phyloP scores from a whole-genome alignment of 2,329 filamentous ascomycete genomes.

The Colletotrichum sp. region DNA sequence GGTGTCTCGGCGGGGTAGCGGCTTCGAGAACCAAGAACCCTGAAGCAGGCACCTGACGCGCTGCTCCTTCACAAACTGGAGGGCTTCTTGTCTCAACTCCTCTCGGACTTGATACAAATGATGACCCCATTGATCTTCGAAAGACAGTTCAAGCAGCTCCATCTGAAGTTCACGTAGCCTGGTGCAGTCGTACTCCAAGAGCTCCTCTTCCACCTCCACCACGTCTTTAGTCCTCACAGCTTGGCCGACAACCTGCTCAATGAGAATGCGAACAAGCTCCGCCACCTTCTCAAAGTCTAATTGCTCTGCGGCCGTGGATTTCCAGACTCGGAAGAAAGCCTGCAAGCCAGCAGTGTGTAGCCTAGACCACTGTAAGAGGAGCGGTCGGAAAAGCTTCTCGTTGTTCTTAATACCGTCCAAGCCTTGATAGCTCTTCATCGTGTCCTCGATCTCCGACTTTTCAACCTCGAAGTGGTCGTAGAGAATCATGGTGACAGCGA shows the following conservation, averaged over 20 bases:
- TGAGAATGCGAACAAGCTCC: conserved; percentile 85
- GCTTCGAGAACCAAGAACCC: conserved; percentile 82
- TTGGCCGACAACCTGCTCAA: conserved; percentile 87
- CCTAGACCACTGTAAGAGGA: conserved; percentile 91
- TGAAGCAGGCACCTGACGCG: conserved; percentile 86
- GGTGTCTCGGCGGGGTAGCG: conserved; percentile 42
- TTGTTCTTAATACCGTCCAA: conserved; percentile 78
- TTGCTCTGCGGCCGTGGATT: conserved; percentile 80
- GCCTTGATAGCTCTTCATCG: conserved; percentile 72
- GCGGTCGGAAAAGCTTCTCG: conserved; percentile 83
- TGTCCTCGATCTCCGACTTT: conserved; percentile 78
- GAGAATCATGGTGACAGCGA: conserved; percentile 84
- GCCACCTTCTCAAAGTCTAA: conserved; percentile 93
- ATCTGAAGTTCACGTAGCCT: conserved; percentile 87
- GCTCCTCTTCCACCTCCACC: conserved; percentile 85
- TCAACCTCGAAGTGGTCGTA: conserved; percentile 98
- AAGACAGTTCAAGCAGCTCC: conserved; percentile 87
- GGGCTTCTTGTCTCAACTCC: conserved; percentile 85
- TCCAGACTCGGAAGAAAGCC: conserved; percentile 92
- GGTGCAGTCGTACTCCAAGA: conserved; percentile 80
- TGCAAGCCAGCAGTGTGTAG: conserved; percentile 85
- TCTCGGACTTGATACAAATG: conserved; percentile 91
- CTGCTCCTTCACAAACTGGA: conserved; percentile 98
- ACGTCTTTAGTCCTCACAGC: conserved; percentile 84
- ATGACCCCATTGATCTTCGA: conserved; percentile 93